These are phyloP conservation scores for Macrolepiota dolichaula DNA, from an alignment of 768 basidiomycete genomes.

Conservation along the genomic window DNA sequence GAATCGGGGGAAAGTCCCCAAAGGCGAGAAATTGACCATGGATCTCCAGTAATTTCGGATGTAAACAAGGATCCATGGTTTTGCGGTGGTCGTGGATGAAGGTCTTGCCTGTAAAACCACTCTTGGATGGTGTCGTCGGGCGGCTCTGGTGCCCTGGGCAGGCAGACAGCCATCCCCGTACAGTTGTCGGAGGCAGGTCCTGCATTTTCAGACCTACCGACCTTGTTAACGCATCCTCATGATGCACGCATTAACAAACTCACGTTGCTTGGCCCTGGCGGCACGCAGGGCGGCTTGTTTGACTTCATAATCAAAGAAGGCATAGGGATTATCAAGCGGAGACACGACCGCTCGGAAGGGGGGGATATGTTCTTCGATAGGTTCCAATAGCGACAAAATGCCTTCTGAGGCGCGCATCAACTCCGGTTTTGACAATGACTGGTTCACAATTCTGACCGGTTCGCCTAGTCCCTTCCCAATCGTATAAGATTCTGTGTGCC, in stretches of 20 bases:
- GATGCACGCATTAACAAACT: background rate
- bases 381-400: conserved; percentile 29
- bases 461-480: conserved; percentile 25
- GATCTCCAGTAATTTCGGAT: conserved; percentile 33
- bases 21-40: conserved; percentile 45
- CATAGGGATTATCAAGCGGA: conserved; percentile 34
- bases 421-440: conserved; percentile 17
- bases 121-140: conserved; percentile 14
- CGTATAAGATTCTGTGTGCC: conserved; percentile 29
- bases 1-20: conserved; percentile 27
- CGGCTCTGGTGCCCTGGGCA: conserved; percentile 23
- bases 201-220: conserved; percentile 28
- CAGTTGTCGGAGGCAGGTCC: conserved; percentile 25
- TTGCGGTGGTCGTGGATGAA: conserved; percentile 43
- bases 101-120: conserved; percentile 19
- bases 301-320: conserved; percentile 29
- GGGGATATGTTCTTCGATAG: conserved; percentile 34
- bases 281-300: conserved; percentile 28
- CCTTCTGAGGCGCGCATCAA: conserved; percentile 25
- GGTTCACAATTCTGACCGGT: conserved; percentile 1
- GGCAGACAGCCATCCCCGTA: conserved; percentile 36
- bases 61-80: conserved; percentile 41
- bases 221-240: background rate
- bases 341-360: conserved; percentile 39
- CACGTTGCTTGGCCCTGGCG: conserved; percentile 27